These are phyloP conservation scores for Eleusine coracana DNA, from an alignment of 176 grass and related monocot genomes.

Conservation along the genomic window DNA sequence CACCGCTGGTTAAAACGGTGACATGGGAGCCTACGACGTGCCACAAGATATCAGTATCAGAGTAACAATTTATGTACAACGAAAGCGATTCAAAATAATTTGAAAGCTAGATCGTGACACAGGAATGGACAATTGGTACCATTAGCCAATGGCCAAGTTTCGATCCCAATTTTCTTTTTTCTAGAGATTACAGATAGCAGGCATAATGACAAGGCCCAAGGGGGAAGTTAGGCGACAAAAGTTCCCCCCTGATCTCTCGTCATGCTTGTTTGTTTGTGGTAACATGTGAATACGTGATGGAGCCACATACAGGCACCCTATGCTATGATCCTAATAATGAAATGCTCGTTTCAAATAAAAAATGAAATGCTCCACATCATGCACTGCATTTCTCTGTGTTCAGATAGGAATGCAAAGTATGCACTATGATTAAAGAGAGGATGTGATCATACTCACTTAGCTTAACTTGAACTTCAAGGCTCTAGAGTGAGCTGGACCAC, in stretches of 20 bases:
- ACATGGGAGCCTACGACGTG: constrained; percentile 21
- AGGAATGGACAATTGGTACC: constrained; percentile 11
- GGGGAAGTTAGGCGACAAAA: background rate
- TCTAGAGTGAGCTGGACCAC: constrained; percentile 27
- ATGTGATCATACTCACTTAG: constrained; percentile 31
- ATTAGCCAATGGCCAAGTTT: constrained; percentile 13
- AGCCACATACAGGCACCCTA: background rate
- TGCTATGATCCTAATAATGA: background rate
- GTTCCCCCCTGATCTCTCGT: background rate
- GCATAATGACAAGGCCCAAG: background rate
- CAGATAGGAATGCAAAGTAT: constrained; percentile 6
- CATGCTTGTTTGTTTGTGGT: constrained; percentile 15
- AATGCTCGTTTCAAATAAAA: background rate
- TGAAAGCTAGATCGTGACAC: constrained; percentile 40
- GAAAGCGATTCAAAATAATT: constrained; percentile 42
- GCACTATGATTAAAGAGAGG: constrained; percentile 41
- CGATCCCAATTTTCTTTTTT: background rate
- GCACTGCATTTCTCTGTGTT: background rate
- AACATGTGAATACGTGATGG: background rate
- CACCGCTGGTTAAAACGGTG: constrained; percentile 18
- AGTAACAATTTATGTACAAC: background rate
- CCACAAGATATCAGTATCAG: background rate
- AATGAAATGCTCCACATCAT: constrained; percentile 3
- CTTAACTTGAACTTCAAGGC: constrained; percentile 54
- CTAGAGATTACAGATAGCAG: background rate